Conservation (phyloP, 2,329 filamentous ascomycete species). For the Neurospora sp. region DNA sequence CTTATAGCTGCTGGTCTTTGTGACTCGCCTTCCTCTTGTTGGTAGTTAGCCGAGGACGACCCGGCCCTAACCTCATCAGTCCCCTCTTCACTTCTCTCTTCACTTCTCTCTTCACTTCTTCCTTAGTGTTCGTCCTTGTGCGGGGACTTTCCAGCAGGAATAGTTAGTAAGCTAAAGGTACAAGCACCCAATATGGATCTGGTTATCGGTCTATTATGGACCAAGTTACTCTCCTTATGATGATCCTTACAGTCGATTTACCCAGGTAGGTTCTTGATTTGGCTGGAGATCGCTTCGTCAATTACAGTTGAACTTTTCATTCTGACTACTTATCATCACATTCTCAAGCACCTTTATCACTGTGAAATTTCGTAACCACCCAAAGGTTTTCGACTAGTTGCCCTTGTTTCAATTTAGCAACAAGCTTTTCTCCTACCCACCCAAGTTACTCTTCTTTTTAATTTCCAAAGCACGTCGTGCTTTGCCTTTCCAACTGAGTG, state of each 20-base stretch:
- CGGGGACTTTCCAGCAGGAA: not conserved
- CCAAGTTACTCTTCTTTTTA: not conserved
- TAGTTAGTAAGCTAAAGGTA: not conserved
- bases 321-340: not conserved
- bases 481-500: not conserved
- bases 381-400: not conserved
- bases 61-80: not conserved
- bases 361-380: not conserved
- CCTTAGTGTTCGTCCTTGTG: not conserved
- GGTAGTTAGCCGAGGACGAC: not conserved
- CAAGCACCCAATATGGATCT: not conserved
- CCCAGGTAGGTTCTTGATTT: not conserved
- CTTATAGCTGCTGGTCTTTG: not conserved
- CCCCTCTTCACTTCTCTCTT: not conserved
- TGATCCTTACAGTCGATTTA: not conserved
- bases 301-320: not conserved
- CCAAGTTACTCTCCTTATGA: not conserved
- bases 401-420: not conserved
- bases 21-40: not conserved
- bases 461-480: not conserved
- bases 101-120: not conserved
- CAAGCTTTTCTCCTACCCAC: not conserved
- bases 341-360: not conserved
- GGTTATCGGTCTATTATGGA: not conserved
- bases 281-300: not conserved